phyloP scores from a whole-genome alignment of 257 asterid species.

The Fraxinus excelsior region DNA sequence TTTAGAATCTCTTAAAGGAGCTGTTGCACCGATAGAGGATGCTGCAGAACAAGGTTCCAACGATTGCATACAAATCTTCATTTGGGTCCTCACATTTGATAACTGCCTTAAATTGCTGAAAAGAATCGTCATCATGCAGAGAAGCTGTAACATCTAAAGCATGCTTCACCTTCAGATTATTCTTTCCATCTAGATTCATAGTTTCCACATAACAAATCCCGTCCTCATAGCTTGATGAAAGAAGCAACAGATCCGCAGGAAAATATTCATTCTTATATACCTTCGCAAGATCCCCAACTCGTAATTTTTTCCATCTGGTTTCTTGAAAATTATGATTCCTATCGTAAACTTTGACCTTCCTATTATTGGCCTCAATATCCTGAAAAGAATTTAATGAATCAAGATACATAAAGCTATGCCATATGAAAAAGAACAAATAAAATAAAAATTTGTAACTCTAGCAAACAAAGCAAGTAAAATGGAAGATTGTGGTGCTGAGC shows the following conservation, averaged over 20 bases:
- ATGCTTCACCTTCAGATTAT: constrained; percentile 91
- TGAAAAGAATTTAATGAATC: constrained; percentile 34
- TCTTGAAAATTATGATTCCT: constrained; percentile 45
- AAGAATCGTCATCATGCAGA: constrained; percentile 49
- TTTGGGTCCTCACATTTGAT: constrained; percentile 94
- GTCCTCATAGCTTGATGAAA: constrained; percentile 86
- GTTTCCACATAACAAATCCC: constrained; percentile 97
- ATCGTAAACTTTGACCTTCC: constrained; percentile 64
- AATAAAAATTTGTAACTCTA: not conserved
- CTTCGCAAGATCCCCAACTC: constrained; percentile 89
- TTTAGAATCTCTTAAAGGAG: constrained; percentile 87
- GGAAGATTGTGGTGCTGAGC: not conserved
- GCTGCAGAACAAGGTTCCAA: constrained; percentile 66
- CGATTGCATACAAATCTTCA: constrained; percentile 84
- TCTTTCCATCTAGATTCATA: constrained; percentile 90
- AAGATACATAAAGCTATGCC: not conserved
- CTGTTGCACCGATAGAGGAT: constrained; percentile 81
- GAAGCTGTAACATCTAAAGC: constrained; percentile 72
- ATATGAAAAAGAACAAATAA: not conserved
- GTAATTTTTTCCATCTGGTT: constrained; percentile 73
- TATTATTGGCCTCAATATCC: constrained; percentile 87
- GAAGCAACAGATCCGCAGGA: constrained; percentile 85
- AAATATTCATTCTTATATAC: constrained; percentile 81
- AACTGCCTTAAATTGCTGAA: constrained; percentile 63
- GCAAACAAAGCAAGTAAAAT: not conserved